These are phyloP conservation scores for Lyophyllum decastes DNA, from an alignment of 768 basidiomycete species.

Conservation along the genomic window DNA sequence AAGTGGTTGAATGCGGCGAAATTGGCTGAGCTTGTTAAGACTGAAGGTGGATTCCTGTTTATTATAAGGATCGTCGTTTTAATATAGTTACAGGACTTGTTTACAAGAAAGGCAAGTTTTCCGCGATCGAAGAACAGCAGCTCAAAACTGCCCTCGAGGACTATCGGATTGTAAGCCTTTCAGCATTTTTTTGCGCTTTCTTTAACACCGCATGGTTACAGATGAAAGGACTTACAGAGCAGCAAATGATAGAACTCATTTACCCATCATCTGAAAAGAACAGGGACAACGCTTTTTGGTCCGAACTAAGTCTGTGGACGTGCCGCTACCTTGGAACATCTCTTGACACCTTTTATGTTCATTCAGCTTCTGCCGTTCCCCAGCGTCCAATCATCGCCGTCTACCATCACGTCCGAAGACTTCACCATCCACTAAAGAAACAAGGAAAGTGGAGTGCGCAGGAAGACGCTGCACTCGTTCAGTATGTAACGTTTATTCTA, in stretches of 20 bases:
- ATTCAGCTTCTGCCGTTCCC: constrained; percentile 65
- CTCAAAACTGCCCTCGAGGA: constrained; percentile 63
- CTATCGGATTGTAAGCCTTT: constrained; percentile 53
- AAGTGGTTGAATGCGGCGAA: constrained; percentile 78
- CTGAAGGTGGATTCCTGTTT: constrained; percentile 50
- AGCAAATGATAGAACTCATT: constrained; percentile 62
- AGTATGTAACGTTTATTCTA: constrained; percentile 41
- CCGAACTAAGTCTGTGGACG: constrained; percentile 65
- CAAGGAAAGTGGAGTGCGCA: constrained; percentile 70
- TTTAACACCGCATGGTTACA: constrained; percentile 31
- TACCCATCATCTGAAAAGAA: constrained; percentile 66
- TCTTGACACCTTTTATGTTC: background rate
- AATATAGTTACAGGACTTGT: constrained; percentile 57
- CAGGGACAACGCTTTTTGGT: constrained; percentile 74
- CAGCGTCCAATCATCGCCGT: constrained; percentile 81
- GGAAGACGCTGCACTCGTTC: constrained; percentile 64
- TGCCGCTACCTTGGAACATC: background rate
- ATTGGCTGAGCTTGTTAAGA: constrained; percentile 66
- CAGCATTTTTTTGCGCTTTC: background rate
- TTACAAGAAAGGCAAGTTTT: constrained; percentile 88
- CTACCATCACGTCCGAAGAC: constrained; percentile 77
- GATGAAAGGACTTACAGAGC: constrained; percentile 47
- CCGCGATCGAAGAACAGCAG: constrained; percentile 72
- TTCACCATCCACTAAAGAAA: constrained; percentile 65
- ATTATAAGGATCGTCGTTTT: background rate